phyloP scores from a whole-genome alignment of 2,329 filamentous ascomycete species.

The Leptosphaerulina australis region DNA sequence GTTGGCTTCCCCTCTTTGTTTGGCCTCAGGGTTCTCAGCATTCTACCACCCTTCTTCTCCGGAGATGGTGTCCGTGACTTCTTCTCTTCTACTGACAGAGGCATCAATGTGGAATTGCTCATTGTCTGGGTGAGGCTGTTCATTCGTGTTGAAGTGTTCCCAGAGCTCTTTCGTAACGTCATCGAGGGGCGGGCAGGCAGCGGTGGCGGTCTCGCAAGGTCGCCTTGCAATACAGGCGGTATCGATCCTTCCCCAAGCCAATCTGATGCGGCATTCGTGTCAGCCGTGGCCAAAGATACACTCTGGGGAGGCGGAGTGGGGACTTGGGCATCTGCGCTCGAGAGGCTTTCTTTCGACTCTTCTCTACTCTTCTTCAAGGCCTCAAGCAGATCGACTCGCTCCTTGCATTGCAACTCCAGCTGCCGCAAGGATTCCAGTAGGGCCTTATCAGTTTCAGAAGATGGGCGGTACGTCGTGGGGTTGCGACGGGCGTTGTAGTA shows the following conservation, averaged over 20 bases:
- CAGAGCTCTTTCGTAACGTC: slow-evolving; percentile 55
- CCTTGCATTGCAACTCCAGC: slow-evolving; percentile 90
- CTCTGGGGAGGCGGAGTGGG: slow-evolving; percentile 34
- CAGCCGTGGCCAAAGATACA: slow-evolving; percentile 17
- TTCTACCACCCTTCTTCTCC: slow-evolving; percentile 62
- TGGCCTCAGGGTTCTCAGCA: slow-evolving; percentile 62
- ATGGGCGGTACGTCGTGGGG: slow-evolving; percentile 70
- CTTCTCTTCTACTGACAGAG: slow-evolving; percentile 48
- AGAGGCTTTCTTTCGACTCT: slow-evolving; percentile 54
- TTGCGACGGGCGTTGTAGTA: slow-evolving; percentile 81
- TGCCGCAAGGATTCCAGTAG: slow-evolving; percentile 80
- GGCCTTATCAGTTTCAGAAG: slow-evolving; percentile 81
- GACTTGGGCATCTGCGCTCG: slow-evolving; percentile 27
- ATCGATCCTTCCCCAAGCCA: slow-evolving; percentile 84
- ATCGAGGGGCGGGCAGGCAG: slow-evolving; percentile 63
- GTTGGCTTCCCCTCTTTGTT: slow-evolving; percentile 54
- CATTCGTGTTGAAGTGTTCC: slow-evolving; percentile 30
- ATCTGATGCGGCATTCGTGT: slow-evolving; percentile 25
- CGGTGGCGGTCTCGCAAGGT: slow-evolving; percentile 74
- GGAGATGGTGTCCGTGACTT: slow-evolving; percentile 65
- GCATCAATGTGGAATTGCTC: slow-evolving; percentile 41
- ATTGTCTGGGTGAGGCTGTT: slow-evolving; percentile 32
- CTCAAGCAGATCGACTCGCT: slow-evolving; percentile 86
- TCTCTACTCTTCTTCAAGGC: slow-evolving; percentile 72
- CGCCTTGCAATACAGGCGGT: slow-evolving; percentile 77